Conservation (phyloP, 2,329 filamentous ascomycete genomes). For the Domatiomyces globalis region DNA sequence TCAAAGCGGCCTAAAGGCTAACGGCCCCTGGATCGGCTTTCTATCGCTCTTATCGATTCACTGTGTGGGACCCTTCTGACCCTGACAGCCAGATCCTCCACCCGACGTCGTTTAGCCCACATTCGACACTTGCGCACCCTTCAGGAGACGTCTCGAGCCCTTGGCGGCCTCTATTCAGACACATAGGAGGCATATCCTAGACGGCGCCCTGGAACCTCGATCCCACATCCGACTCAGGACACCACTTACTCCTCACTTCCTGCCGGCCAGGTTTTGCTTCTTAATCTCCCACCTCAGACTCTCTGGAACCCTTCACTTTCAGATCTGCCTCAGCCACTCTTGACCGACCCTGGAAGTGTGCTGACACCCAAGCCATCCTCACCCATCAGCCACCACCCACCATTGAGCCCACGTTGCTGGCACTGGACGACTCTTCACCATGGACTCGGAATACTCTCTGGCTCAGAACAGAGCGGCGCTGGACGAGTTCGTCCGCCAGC, state of each 20-base stretch:
- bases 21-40: neutral
- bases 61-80: neutral
- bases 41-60: neutral
- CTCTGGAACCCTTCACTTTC: neutral
- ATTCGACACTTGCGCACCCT: neutral
- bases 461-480: slow-evolving; percentile 30
- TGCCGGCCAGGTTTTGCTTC: neutral
- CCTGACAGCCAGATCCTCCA: neutral
- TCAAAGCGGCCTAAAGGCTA: neutral
- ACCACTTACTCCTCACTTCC: neutral
- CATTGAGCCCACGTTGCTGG: neutral
- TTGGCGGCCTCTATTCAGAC: neutral
- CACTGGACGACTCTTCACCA: slow-evolving; percentile 4
- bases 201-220: neutral
- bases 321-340: neutral
- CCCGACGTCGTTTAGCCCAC: neutral
- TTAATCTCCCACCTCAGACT: neutral
- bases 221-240: neutral
- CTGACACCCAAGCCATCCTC: neutral
- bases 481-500: slow-evolving; percentile 33
- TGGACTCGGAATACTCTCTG: slow-evolving; percentile 12
- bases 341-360: neutral
- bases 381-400: neutral
- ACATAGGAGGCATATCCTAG: neutral
- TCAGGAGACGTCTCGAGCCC: neutral